Evolutionary conservation across 345 rosid genomes (phyloP), one percentile per base, ranked within the genome.

Genomic region (Bretschneidera sinensis): DNA sequence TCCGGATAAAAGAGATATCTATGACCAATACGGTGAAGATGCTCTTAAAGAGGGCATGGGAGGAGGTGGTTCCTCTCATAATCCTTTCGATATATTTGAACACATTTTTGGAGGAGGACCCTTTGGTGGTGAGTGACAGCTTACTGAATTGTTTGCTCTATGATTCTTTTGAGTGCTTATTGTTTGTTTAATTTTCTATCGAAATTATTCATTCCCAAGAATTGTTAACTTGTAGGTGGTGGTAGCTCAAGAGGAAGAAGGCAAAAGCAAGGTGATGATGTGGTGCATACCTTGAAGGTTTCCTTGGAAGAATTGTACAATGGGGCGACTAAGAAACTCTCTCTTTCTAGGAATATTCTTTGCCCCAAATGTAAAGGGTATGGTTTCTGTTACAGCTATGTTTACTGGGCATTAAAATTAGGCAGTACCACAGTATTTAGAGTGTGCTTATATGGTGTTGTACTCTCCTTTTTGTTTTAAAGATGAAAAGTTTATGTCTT

Each of bases 11-110:
- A 73, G 88, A 54, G 85, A 85, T 48, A 70, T 76, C 48, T 85
- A 85, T 68, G 88, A 83, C 57, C 80, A 83, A 60, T 85, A 81
- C 52, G 91, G 86, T 17, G 86, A 80, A 73, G 88, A 81, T 71
- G 91, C 76, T 25, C 81, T 85, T 28, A 83, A 83, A 59, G 88
- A 85, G 61, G 91, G 91, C 67, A 80, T 82, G 85, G 91, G 88
- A 21, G 86, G 84, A 23, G 80, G 86, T 2, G 79, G 81, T 54
- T 60, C 74, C 31, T 69, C 70, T 51, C 83, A 81, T 58, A 73
- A 66, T 71, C 91, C 91, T 22, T 83, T 79, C 59, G 88, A 85
- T 64, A 73, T 85, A 43, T 83, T 85, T 54, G 75, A 85, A 31
- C 69, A 81, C n/a, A 72, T 85, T 64, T 85, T 83, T 34, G 81